Evolutionary conservation across 2,329 filamentous ascomycete genomes (phyloP), one percentile per base, ranked within the genome.

Genomic region (Lasiodiplodia hormozganensis): DNA sequence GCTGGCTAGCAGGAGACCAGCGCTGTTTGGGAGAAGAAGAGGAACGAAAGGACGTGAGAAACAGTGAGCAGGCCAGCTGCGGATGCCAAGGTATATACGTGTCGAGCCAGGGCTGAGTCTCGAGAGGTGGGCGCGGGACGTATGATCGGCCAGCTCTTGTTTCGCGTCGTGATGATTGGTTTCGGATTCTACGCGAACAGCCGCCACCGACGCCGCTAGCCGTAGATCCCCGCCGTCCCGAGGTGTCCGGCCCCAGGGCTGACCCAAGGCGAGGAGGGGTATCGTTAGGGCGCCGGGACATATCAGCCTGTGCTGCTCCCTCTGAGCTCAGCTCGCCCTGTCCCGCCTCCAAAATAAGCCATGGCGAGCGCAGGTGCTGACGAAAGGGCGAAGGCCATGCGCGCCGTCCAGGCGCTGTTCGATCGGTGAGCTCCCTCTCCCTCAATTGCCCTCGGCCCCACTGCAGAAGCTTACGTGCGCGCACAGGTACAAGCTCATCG

Each of bases 381-480:
- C 60, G 74, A 72, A 69, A 73, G 74, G 67, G 68, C 69, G 28
- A 79, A 78, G 68, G 78, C 78, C 68, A 79, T 78, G 70, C 72
- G 72, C 21, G 78, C 78, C 10, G 78, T 80, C 7, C 73, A 76
- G 51, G 78, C 78, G 58, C 74, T 78, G 71, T 79, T 80, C 66
- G 77, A 79, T 43, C 71, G 75, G 70, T 70, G 65, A 21, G 56
- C 52, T 14, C 28, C 23, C 31, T 62, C 18, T 7, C 40, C 31
- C 31, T 10, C 31, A 34, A 34, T 34, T 31, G 31, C 31, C 31
- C 56, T 34, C 58, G 8, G 60, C 47, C 60, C 58, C 60, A 40
- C 60, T 47, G 18, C n/a, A 47, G 47, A 57, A 25, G 58, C 69
- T 66, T 31, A 69, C 28, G 28, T 38, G 49, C 43, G 38, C 54